Evolutionary conservation across 1,284 basidiomycete genomes (phyloP).

Genomic region (Jaminaea rosea): DNA sequence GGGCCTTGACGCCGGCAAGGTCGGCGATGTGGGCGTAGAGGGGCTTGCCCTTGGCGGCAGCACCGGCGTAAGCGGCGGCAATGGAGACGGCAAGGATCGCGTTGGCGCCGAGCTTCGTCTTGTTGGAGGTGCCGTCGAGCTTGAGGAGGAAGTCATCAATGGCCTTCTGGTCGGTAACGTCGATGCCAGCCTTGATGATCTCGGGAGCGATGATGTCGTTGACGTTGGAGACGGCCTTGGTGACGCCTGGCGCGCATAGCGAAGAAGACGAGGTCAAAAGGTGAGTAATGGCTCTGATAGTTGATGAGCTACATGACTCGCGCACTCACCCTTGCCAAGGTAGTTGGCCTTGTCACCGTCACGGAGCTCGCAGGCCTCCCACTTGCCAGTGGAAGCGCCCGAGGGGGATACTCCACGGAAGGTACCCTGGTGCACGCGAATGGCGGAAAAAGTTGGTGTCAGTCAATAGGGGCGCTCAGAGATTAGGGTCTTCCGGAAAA

Average conservation of each 20-base stretch:
- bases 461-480: no score
- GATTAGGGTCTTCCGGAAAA: no score
- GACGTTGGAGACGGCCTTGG: slow-evolving; percentile 88
- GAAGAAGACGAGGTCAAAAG: no score
- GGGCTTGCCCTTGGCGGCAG: slow-evolving; percentile 62
- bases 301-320: no score
- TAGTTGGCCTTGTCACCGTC: slow-evolving; percentile 89
- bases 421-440: no score
- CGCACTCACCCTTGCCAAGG: slow-evolving; percentile 66
- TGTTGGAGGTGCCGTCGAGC: slow-evolving; percentile 94
- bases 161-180: slow-evolving; percentile 86
- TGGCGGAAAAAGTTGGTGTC: no score
- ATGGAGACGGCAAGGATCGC: slow-evolving; percentile 98
- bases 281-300: no score
- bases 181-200: slow-evolving; percentile 75
- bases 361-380: slow-evolving; percentile 97
- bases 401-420: slow-evolving; percentile 95
- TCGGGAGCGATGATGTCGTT: slow-evolving; percentile 84
- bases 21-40: slow-evolving; percentile 95
- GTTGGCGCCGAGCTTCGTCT: slow-evolving; percentile 98
- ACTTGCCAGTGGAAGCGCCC: slow-evolving; percentile 93
- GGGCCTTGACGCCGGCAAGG: slow-evolving; percentile 84
- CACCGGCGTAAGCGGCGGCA: slow-evolving; percentile 86
- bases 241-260: slow-evolving; percentile 75
- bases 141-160: slow-evolving; percentile 98